A percentile compares a stretch with the other conserved stretches of the same genome.
Evolutionary conservation across 1,284 basidiomycete species (phyloP).

Genomic region (Malassezia obtusa): DNA sequence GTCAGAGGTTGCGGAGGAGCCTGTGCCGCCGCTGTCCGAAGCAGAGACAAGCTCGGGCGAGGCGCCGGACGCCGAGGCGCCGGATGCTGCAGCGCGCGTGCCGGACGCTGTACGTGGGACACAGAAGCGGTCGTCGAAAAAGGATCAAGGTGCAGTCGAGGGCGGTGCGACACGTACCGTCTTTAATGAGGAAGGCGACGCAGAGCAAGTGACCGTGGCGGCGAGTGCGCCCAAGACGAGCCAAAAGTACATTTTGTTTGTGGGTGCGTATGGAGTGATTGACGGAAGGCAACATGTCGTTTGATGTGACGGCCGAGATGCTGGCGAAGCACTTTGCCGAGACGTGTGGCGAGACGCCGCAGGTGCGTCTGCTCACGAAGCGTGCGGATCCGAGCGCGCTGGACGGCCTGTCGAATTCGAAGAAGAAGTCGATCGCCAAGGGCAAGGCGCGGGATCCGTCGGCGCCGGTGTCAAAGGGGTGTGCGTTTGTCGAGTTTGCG

Average conservation of each 20-base stretch:
- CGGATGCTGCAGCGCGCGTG: no score
- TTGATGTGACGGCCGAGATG: conserved; percentile 30
- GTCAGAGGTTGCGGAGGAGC: no score
- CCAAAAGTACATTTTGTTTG: conserved; percentile 38
- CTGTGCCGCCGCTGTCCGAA: no score
- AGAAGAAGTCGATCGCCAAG: conserved; percentile 45
- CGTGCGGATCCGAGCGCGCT: conserved; percentile 30
- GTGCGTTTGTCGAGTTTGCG: conserved; percentile 44
- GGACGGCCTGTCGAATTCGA: conserved; percentile 29
- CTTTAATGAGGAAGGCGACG: conserved; percentile 11
- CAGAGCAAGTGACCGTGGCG: neutral
- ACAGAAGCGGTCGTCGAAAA: no score
- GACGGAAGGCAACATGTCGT: conserved; percentile 41
- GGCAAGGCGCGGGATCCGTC: conserved; percentile 40
- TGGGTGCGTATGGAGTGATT: conserved; percentile 14
- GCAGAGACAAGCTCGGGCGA: no score
- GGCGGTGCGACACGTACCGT: neutral
- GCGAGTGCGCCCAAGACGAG: neutral
- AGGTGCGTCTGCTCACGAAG: conserved; percentile 39
- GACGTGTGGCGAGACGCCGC: conserved; percentile 38
- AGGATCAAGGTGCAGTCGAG: no score
- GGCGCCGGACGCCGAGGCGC: no score
- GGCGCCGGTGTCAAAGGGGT: conserved; percentile 35
- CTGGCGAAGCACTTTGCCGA: conserved; percentile 37
- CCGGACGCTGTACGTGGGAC: no score